These are phyloP conservation scores for Naganishia albida DNA, from an alignment of 1,284 basidiomycete genomes.

Conservation along the genomic window DNA sequence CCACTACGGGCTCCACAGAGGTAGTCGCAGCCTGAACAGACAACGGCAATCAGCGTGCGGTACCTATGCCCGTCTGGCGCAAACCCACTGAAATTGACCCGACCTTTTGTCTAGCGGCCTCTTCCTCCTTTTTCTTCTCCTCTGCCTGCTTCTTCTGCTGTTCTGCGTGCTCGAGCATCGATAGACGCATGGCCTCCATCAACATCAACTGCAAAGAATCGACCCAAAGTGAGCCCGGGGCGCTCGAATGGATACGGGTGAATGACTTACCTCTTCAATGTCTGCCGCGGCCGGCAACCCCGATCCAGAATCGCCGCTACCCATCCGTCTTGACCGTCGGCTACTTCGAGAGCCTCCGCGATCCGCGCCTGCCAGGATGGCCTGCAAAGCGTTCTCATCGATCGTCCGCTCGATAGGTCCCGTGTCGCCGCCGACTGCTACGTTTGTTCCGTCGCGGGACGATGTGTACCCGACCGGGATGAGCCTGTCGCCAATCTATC, in stretches of 20 bases:
- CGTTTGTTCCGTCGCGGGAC: slow-evolving; percentile 45
- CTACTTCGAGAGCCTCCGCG: slow-evolving; percentile 21
- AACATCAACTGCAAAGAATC: slow-evolving; percentile 75
- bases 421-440: slow-evolving; percentile 58
- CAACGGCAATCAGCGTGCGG: background rate
- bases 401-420: slow-evolving; percentile 48
- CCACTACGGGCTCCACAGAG: slow-evolving; percentile 8
- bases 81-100: slow-evolving; percentile 7
- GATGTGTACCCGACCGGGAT: slow-evolving; percentile 91
- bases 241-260: background rate
- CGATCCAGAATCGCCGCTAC: slow-evolving; percentile 69
- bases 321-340: slow-evolving; percentile 26
- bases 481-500: slow-evolving; percentile 81
- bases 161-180: slow-evolving; percentile 79
- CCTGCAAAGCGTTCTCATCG: slow-evolving; percentile 29
- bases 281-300: slow-evolving; percentile 53
- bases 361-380: slow-evolving; percentile 28
- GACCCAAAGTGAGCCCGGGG: background rate
- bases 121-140: slow-evolving; percentile 34
- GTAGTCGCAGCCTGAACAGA: background rate
- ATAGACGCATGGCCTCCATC: slow-evolving; percentile 97
- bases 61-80: background rate
- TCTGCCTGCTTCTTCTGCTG: slow-evolving; percentile 50
- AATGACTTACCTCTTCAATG: slow-evolving; percentile 68
- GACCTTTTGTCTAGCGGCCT: slow-evolving; percentile 11